Base-by-base conservation (phyloP, 345 rosid genomes). In the Populus pruinosa region DNA sequence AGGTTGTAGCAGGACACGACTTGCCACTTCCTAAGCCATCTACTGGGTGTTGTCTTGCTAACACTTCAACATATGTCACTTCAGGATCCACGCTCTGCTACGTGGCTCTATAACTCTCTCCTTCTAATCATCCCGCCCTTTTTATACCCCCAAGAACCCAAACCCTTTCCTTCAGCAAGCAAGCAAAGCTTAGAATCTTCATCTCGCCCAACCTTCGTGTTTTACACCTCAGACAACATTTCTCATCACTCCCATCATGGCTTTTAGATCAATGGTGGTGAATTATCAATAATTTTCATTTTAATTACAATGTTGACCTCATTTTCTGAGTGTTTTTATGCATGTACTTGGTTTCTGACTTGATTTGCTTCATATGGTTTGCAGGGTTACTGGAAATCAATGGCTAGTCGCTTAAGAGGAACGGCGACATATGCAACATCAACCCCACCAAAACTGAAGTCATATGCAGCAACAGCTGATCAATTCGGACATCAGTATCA, bases 21-120 rank as follows among this genome's bases (percentile, higher is more conserved):
- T 81, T 87, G 92, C 77, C 50, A 62, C 83, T 88, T 91, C 87
- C 38, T 16, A 89, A 89, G 83, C 49, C 75, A 83, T 87, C 92
- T 74, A 86, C 69, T 13, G 5, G 7, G 13, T 74, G 67, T 66
- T 82, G 86, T 85, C 76, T 73, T 31, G 65, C 35, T 33, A 16
- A 3, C 0, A 18, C 36, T 13, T 62, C 16, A 70, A 85, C 87
- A 84, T 44, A 77, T 86, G 84, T 83, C 77, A 29, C 67, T 13
- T 59, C 39, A 31, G 27, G 13, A 29, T 69, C 65, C 50, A 73
- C 25, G 50, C 71, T 68, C 21, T 33, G 77, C 83, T 75, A 78
- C 86, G 75, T 68, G 80, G 12, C 76, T 90, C 90, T 83, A 83
- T 89, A 82, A 85, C 35, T 70, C 82, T 87, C 86, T 68, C 23